phyloP scores from a whole-genome alignment of 768 basidiomycete species.

The Tulasnella sp. region DNA sequence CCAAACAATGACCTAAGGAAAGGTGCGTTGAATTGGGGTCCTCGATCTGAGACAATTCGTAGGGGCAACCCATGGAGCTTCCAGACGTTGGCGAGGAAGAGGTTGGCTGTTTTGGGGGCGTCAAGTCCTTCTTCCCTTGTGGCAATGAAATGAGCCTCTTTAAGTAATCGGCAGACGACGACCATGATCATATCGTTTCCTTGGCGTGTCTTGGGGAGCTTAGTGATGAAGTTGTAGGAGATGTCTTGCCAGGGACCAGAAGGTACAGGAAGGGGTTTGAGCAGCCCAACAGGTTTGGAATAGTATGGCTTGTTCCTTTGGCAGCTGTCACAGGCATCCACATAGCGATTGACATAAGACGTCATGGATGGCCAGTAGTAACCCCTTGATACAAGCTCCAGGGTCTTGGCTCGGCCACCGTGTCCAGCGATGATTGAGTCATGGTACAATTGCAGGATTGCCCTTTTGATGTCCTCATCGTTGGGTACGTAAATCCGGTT shows the following conservation, averaged over 20 bases:
- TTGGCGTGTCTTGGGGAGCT: too few species aligned
- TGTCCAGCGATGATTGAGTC: background rate
- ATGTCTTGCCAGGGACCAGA: conserved; percentile 41
- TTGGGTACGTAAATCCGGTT: too few species aligned
- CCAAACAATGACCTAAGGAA: conserved; percentile 15
- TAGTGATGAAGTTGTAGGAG: conserved; percentile 30
- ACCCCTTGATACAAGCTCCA: conserved; percentile 37
- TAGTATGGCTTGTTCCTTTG: conserved; percentile 35
- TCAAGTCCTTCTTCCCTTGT: conserved; percentile 40
- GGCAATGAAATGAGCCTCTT: background rate
- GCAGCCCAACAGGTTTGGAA: conserved; percentile 36
- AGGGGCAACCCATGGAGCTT: conserved; percentile 27
- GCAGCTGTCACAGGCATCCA: conserved; percentile 40
- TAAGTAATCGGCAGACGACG: background rate
- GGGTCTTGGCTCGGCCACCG: conserved; percentile 37
- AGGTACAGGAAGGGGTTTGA: conserved; percentile 40
- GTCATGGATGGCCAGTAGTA: conserved; percentile 39
- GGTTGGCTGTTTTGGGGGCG: conserved; percentile 41
- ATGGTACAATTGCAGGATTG: background rate
- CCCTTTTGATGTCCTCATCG: background rate
- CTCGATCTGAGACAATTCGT: background rate
- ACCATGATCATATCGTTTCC: background rate
- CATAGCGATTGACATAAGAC: conserved; percentile 39
- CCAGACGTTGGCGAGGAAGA: conserved; percentile 49
- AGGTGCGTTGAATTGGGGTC: too few species aligned